Evolutionary conservation across 1,139 yeast species (phyloP).

Genomic region (Taphrina pruni): DNA sequence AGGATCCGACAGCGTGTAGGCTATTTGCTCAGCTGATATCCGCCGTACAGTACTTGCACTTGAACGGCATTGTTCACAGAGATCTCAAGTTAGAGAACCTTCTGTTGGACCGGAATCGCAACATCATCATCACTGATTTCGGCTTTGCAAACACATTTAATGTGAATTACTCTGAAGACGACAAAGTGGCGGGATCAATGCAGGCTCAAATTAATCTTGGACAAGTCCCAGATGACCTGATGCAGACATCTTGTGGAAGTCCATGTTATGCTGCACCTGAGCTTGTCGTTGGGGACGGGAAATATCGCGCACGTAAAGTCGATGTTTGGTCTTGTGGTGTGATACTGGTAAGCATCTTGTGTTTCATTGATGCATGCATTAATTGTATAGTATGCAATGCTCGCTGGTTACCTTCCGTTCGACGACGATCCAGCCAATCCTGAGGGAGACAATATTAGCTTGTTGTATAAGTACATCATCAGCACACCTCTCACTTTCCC

Average conservation of each 20-base stretch:
- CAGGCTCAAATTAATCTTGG: not conserved
- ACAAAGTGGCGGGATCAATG: slow-evolving; percentile 32
- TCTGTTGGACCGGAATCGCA: slow-evolving; percentile 76
- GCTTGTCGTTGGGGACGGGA: slow-evolving; percentile 81
- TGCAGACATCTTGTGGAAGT: slow-evolving; percentile 96
- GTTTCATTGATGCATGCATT: not conserved
- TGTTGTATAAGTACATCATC: slow-evolving; percentile 88
- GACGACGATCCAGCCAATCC: slow-evolving; percentile 98
- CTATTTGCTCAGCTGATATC: slow-evolving; percentile 90
- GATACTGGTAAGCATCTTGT: slow-evolving; percentile 56
- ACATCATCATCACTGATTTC: slow-evolving; percentile 79
- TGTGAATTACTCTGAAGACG: slow-evolving; percentile 53
- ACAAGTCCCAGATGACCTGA: slow-evolving; percentile 59
- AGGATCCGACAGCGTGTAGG: slow-evolving; percentile 83
- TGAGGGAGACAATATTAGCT: slow-evolving; percentile 91
- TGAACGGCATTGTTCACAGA: slow-evolving; percentile 80
- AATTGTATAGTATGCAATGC: slow-evolving; percentile 72
- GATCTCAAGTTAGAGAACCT: slow-evolving; percentile 75
- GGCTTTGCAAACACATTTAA: slow-evolving; percentile 92
- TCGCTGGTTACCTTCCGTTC: slow-evolving; percentile 95
- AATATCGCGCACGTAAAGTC: slow-evolving; percentile 91
- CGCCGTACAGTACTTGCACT: slow-evolving; percentile 90
- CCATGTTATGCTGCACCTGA: slow-evolving; percentile 99
- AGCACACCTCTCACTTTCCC: slow-evolving; percentile 92
- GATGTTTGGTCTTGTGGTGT: slow-evolving; percentile 98